Percentiles rank a stretch among this genome's conserved stretches.
phyloP scores from a whole-genome alignment of 345 rosid genomes.

The Luvunga scandens region DNA sequence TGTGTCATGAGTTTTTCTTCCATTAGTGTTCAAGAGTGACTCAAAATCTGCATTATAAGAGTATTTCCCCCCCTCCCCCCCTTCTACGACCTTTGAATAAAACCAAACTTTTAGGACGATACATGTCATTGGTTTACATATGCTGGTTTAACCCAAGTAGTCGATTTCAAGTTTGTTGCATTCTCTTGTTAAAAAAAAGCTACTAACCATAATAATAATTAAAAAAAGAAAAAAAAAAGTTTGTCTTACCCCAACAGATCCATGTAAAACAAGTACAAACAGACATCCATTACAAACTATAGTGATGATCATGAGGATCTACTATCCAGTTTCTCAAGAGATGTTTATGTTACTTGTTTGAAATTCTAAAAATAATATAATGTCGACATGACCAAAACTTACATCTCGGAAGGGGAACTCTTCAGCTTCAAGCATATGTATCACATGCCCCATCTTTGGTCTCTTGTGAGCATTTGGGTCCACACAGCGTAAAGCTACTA shows the following conservation, averaged over 20 bases:
- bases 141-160: not conserved
- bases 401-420: conserved; percentile 79
- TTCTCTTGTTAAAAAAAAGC: not conserved
- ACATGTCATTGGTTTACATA: not conserved
- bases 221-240: too few relatives aligned
- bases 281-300: not conserved
- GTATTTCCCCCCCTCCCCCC: not conserved
- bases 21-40: not conserved
- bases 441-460: conserved; percentile 95
- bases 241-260: not conserved
- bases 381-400: conserved; percentile 17
- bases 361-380: not conserved
- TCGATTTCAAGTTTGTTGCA: not conserved
- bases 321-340: not conserved
- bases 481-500: conserved; percentile 88
- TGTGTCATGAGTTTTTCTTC: not conserved
- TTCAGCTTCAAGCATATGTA: conserved; percentile 97
- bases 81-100: not conserved
- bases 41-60: not conserved
- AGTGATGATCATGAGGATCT: not conserved
- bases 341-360: not conserved
- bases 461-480: conserved; percentile 95
- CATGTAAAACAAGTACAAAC: not conserved
- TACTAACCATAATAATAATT: too few relatives aligned
- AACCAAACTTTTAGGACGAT: not conserved